These are phyloP conservation scores for Entomortierella parvispora DNA, from an alignment of 192 early-diverging fungal genomes.

Conservation along the genomic window DNA sequence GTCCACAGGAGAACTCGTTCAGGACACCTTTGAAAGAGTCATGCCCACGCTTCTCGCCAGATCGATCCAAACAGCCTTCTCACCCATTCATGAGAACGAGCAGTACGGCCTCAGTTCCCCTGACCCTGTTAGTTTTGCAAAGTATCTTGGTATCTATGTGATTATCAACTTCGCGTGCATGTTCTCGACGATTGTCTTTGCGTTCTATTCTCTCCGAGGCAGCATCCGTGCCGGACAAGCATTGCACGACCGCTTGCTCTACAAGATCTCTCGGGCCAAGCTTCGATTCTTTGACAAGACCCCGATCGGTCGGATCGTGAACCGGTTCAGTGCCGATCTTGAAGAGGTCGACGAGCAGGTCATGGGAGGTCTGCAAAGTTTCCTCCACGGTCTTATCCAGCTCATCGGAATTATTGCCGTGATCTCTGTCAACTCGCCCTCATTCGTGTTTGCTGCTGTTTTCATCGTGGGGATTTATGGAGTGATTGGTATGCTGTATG, in stretches of 20 bases:
- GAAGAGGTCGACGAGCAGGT: constrained; percentile 71
- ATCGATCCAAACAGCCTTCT: too few species aligned
- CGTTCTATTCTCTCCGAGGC: constrained; percentile 28
- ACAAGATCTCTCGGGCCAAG: constrained; percentile 67
- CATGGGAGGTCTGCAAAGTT: constrained; percentile 57
- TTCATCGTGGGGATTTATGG: constrained; percentile 19
- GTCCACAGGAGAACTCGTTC: not conserved
- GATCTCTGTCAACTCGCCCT: constrained; percentile 64
- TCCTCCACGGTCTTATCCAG: constrained; percentile 53
- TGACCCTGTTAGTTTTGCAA: too few species aligned
- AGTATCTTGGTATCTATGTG: too few species aligned
- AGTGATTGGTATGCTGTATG: too few species aligned
- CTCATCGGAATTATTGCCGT: constrained; percentile 60
- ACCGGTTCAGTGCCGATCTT: constrained; percentile 86
- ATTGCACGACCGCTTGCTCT: constrained; percentile 40
- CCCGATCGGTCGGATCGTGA: constrained; percentile 83
- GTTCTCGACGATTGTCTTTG: too few species aligned
- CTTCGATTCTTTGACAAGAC: constrained; percentile 87
- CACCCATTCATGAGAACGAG: too few species aligned
- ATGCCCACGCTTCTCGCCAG: too few species aligned
- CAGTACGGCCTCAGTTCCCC: too few species aligned
- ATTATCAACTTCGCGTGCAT: too few species aligned
- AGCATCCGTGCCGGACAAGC: constrained; percentile 56
- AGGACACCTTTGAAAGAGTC: too few species aligned
- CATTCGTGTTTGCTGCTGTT: constrained; percentile 63